Evolutionary conservation across 75 land plant species (phyloP), one percentile per base, ranked within the genome.

Genomic region (Cupressus sempervirens): DNA sequence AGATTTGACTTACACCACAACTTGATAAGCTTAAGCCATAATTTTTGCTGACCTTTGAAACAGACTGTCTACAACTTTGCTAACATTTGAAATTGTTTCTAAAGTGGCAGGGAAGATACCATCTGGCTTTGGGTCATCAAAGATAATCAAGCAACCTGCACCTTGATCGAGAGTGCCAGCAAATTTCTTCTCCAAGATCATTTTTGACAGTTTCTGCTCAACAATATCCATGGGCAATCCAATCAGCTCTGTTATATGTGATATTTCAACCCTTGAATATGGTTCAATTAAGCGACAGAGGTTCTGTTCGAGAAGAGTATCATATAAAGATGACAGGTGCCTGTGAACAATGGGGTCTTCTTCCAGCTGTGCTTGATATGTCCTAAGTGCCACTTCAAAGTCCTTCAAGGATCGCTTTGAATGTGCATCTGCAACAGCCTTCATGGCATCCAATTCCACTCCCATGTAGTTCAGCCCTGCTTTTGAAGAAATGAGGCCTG

Each of bases 11-110:
- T 58, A 58, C 7, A 58, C 65, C 65, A 58, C 65, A 58, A 58
- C 5, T 58, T 58, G 65, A 58, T 58, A 58, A 58, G 26, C 65
- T 88, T 74, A 94, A 36, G 96, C 93, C 96, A 94, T 94, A 58
- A 94, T 94, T 86, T 86, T 88, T 43, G 94, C 93, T 46, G 96
- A 94, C 76, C 91, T 92, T 68, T 92, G 85, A 84, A 90, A 94
- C 23, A 94, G 90, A 84, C 96, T 94, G 82, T 94, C 96, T 30
- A 94, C 96, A 62, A 94, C 96, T 91, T 94, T 94, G 83, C 96
- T 94, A 20, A 94, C 87, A 87, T 94, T 94, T 5, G 91, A 87
- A 74, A 94, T 93, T 41, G 96, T 94, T 52, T 94, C 96, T 48
- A 94, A 86, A n/a, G 95, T 91, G 1, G 94, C 89, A 1, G 96